Evolutionary conservation across 2,329 filamentous ascomycete genomes (phyloP).

Genomic region (Hypocrella siamensis): DNA sequence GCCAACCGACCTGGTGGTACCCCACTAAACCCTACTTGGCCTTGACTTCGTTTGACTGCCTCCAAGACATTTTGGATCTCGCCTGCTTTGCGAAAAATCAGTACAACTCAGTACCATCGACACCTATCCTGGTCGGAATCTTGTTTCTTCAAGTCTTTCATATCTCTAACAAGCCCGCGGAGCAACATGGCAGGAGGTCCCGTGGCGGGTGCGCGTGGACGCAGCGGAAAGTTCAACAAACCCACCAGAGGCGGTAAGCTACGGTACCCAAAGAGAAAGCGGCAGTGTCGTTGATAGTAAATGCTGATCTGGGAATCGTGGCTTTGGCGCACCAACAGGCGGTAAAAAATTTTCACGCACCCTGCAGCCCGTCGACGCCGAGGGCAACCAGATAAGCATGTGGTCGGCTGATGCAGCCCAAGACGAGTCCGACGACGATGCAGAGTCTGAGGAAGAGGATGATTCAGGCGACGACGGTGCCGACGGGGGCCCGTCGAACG

Average conservation of each 20-base stretch:
- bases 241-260: conserved; percentile 71
- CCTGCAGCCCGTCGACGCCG: conserved; percentile 71
- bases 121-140: background rate
- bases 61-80: background rate
- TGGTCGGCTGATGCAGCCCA: conserved; percentile 53
- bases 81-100: background rate
- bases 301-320: background rate
- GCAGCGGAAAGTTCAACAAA: conserved; percentile 90
- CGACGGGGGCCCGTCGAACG: conserved; percentile 26
- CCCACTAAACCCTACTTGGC: no score
- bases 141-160: background rate
- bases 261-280: background rate
- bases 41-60: no score
- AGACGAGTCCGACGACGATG: conserved; percentile 36
- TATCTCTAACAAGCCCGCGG: background rate
- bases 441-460: conserved; percentile 36
- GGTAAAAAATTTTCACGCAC: conserved; percentile 93
- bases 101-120: background rate
- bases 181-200: conserved; percentile 28
- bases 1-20: no score
- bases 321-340: conserved; percentile 31
- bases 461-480: conserved; percentile 34
- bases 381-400: conserved; percentile 80
- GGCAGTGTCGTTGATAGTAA: background rate
- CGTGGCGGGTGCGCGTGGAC: conserved; percentile 45